These are phyloP conservation scores for Jacaranda copaia DNA, from an alignment of 257 asterid species.

Conservation along the genomic window DNA sequence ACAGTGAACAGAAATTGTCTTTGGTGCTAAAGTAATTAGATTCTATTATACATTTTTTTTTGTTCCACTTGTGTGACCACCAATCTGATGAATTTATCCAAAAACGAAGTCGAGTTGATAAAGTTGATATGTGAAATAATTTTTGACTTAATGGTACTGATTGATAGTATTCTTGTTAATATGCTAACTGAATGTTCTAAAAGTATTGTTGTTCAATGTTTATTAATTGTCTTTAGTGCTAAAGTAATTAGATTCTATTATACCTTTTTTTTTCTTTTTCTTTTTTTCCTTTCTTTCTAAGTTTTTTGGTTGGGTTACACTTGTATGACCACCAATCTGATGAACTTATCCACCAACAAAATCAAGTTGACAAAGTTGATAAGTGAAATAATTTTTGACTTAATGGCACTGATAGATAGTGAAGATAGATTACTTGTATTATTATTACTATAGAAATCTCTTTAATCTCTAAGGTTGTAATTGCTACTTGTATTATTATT, in stretches of 20 bases:
- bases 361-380: background rate
- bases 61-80: background rate
- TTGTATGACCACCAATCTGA: background rate
- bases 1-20: background rate
- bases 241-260: conserved; percentile 4
- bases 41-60: background rate
- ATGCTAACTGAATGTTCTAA: no score
- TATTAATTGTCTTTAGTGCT: no score
- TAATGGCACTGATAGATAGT: background rate
- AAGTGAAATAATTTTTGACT: background rate
- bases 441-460: no score
- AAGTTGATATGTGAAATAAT: background rate
- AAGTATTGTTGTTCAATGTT: no score
- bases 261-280: background rate
- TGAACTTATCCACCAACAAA: conserved; percentile 2
- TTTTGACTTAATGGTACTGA: background rate
- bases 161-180: no score
- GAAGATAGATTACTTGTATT: background rate
- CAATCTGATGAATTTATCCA: conserved; percentile 6
- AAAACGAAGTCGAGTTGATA: background rate
- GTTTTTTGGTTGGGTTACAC: no score
- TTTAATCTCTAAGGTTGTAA: no score
- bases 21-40: conserved; percentile 11
- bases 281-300: no score
- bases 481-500: no score